Percentiles rank a stretch among this genome's conserved stretches.
phyloP scores from a whole-genome alignment of 768 basidiomycete genomes.

The Tricholoma sp. region DNA sequence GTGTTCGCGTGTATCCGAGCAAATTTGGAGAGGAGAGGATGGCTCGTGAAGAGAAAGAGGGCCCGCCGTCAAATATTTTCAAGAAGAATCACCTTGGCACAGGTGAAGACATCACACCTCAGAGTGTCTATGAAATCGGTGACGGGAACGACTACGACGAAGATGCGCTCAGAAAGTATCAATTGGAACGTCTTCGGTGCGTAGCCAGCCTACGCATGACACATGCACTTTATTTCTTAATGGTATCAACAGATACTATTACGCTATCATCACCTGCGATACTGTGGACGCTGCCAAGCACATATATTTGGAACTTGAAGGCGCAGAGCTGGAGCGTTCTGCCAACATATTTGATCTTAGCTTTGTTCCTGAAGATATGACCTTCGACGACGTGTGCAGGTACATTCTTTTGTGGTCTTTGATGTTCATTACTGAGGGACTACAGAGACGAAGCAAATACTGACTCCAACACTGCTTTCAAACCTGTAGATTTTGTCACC shows the following conservation, averaged over 20 bases:
- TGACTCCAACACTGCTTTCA: constrained; percentile 54
- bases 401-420: constrained; percentile 21
- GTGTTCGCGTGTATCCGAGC: constrained; percentile 86
- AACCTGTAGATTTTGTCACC: constrained; percentile 85
- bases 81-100: constrained; percentile 36
- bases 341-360: constrained; percentile 96
- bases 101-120: constrained; percentile 58
- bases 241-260: constrained; percentile 72
- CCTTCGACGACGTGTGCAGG: constrained; percentile 75
- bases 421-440: not conserved
- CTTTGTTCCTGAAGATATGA: constrained; percentile 88
- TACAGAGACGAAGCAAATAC: constrained; percentile 80
- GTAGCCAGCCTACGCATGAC: constrained; percentile 17
- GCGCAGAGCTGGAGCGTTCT: constrained; percentile 93
- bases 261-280: constrained; percentile 90
- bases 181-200: constrained; percentile 87
- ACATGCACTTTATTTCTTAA: not conserved
- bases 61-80: constrained; percentile 85
- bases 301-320: constrained; percentile 83
- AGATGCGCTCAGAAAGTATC: constrained; percentile 84
- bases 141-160: constrained; percentile 81
- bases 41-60: constrained; percentile 83
- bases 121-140: constrained; percentile 60
- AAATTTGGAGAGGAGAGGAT: constrained; percentile 88
- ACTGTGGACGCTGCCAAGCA: constrained; percentile 69